These are phyloP conservation scores for Neoarthrinium moseri DNA, from an alignment of 2,329 filamentous ascomycete genomes.

Conservation along the genomic window DNA sequence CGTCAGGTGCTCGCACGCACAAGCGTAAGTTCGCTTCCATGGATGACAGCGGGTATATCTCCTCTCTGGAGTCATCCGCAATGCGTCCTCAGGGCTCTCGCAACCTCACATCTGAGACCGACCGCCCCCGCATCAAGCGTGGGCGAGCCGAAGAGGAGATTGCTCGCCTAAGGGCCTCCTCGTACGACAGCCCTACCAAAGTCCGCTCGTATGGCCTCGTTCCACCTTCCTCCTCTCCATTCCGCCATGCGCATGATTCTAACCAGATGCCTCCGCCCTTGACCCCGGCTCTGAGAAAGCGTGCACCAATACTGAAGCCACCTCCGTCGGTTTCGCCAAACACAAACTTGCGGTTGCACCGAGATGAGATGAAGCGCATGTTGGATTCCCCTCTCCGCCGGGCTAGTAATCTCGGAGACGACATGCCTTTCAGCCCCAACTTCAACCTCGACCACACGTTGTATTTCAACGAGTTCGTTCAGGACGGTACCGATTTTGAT, in stretches of 20 bases:
- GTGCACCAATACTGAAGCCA: constrained; percentile 50
- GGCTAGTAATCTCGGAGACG: constrained; percentile 50
- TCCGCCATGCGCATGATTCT: constrained; percentile 52
- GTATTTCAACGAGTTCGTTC: constrained; percentile 50
- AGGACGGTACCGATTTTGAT: constrained; percentile 57
- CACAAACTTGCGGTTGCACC: constrained; percentile 86
- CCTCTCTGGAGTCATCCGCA: constrained; percentile 88
- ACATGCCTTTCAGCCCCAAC: constrained; percentile 62
- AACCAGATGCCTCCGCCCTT: constrained; percentile 70
- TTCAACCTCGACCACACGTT: constrained; percentile 61
- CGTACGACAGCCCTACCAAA: constrained; percentile 87
- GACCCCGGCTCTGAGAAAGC: constrained; percentile 82
- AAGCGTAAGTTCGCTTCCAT: constrained; percentile 78
- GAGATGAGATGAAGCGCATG: constrained; percentile 74
- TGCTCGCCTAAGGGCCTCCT: constrained; percentile 85
- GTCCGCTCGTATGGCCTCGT: constrained; percentile 52
- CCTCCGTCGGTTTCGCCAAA: constrained; percentile 86
- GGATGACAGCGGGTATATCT: constrained; percentile 93
- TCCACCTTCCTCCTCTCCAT: constrained; percentile 66
- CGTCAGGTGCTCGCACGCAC: constrained; percentile 65
- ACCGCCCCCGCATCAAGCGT: constrained; percentile 78
- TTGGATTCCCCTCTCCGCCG: constrained; percentile 63
- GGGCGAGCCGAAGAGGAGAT: constrained; percentile 96
- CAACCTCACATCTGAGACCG: constrained; percentile 73
- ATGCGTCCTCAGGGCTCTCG: constrained; percentile 72